Evolutionary conservation across 371 early-diverging fungal species (phyloP), one percentile per base, ranked within the genome.

Genomic region (Mucor velutinosus): DNA sequence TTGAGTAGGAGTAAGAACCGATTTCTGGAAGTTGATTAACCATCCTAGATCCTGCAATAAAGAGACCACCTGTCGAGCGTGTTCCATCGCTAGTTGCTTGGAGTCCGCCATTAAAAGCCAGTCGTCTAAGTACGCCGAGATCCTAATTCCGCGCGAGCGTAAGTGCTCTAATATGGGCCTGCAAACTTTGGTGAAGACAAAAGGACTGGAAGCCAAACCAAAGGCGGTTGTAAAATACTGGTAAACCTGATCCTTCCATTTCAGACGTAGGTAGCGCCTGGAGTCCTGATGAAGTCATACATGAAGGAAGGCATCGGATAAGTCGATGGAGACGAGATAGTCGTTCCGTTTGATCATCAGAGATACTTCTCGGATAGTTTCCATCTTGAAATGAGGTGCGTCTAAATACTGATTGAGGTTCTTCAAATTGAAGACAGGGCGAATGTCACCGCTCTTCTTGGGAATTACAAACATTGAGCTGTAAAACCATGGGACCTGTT

Each of bases 221-320:
- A 86, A 86, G 1, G 82, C 73, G 25, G 77, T 61, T 0, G 78
- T 75, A 5, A 67, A 65, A 73, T 76, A 86, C 67, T 82, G 85
- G 69, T 81, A 86, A 19, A 69, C 65, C 29, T 76, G 64, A 15
- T 75, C 76, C 32, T 79, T 71, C 76, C 82, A 86, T 21, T 66
- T 41, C 55, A 85, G 82, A 49, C 78, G 83, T 12, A 85, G 76
- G 63, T 69, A 82, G 1, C 62, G 53, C 3, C 72, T 56, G 4
- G 66, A 73, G 0, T 23, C 25, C 21, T 29, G 57, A 41, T 78
- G 73, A 7, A 73, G 41, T 3, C 39, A 43, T 11, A 76, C 39
- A 23, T 76, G 75, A 0, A 76, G 62, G 37, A 77, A 76, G 0
- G 77, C 76, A 59, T 81, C 76, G n/a, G 47, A 41, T 25, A 80